phyloP scores from a whole-genome alignment of 2,329 filamentous ascomycete species.

The Chrysoporthe austroafricana region DNA sequence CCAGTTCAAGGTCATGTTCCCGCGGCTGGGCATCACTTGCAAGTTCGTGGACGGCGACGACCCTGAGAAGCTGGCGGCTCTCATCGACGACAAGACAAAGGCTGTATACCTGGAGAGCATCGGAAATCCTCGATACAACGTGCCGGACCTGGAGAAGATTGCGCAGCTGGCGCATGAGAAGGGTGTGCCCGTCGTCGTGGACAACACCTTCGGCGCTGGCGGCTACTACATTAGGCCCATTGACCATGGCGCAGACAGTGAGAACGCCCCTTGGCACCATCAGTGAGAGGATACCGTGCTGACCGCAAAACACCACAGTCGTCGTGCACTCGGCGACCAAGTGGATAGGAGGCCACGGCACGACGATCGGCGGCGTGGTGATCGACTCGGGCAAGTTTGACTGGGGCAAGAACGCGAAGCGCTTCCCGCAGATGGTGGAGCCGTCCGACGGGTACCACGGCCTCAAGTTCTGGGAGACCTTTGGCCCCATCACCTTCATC shows the following conservation, averaged over 20 bases:
- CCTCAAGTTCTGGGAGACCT: constrained; percentile 92
- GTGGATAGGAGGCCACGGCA: constrained; percentile 96
- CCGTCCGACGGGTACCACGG: constrained; percentile 90
- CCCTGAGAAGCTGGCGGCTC: constrained; percentile 74
- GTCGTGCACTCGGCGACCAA: constrained; percentile 94
- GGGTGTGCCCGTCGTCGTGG: constrained; percentile 72
- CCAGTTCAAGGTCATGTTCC: constrained; percentile 90
- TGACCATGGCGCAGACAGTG: constrained; percentile 81
- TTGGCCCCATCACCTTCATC: constrained; percentile 80
- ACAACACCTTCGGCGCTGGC: constrained; percentile 95
- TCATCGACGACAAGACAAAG: constrained; percentile 93
- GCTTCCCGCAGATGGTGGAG: constrained; percentile 93
- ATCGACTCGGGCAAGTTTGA: constrained; percentile 91
- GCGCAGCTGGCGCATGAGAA: constrained; percentile 74
- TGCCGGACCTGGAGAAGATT: constrained; percentile 89
- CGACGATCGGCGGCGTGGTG: constrained; percentile 84
- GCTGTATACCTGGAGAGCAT: constrained; percentile 91
- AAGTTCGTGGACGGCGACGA: constrained; percentile 87
- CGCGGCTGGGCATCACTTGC: constrained; percentile 83
- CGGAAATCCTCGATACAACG: constrained; percentile 91
- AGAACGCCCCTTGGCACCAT: background rate
- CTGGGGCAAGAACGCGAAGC: constrained; percentile 81
- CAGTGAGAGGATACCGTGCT: background rate
- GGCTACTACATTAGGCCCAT: constrained; percentile 88
- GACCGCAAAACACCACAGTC: constrained; percentile 41